Evolutionary conservation across 2,329 filamentous ascomycete genomes (phyloP), one percentile per base, ranked within the genome.

Genomic region (Aspergillus awamori): DNA sequence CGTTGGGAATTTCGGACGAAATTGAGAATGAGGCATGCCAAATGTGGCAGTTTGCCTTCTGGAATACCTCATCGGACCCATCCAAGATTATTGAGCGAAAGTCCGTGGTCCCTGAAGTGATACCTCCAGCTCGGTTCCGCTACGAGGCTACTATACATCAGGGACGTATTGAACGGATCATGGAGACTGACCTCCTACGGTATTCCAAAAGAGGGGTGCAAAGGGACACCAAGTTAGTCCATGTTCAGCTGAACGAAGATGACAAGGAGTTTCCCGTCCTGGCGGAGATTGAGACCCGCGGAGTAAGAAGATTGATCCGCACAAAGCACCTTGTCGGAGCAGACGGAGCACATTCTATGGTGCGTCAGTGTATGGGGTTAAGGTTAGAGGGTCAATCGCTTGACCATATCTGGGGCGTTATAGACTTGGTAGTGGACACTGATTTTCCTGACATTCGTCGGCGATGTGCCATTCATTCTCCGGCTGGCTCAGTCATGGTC

Each of bases 361-460:
- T 91, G 13, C 81, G 89, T 47, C 80, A 86, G 47, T 82, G 86
- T 67, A 71, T 79, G 66, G 72, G 72, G 5, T 62, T 80, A 5
- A 66, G 66, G 43, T 79, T 92, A 26, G 83, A 86, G 33, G 91
- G 88, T 62, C 88, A 91, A 69, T 87, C 87, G 13, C 87, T 88
- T 56, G 82, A 87, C 47, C 81, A 90, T 70, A 86, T 91, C 22
- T 92, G 89, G 89, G 89, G 89, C 49, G 89, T 91, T 26, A 89
- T 91, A 81, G 89, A 92, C 66, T 84, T 89, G 26, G 86, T 91
- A 2, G 86, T 90, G 28, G 81, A 85, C 68, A 91, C 89, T 0
- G 82, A 91, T 68, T 92, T 92, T 66, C 89, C 90, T 0, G 89
- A 93, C 70, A 90, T 93, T 69, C 89, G 90, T 81, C 88, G 89